Percentiles rank a stretch among this genome's conserved stretches.
These are phyloP conservation scores for Exophiala dermatitidis DNA, from an alignment of 2,329 filamentous ascomycete species.

Conservation along the genomic window DNA sequence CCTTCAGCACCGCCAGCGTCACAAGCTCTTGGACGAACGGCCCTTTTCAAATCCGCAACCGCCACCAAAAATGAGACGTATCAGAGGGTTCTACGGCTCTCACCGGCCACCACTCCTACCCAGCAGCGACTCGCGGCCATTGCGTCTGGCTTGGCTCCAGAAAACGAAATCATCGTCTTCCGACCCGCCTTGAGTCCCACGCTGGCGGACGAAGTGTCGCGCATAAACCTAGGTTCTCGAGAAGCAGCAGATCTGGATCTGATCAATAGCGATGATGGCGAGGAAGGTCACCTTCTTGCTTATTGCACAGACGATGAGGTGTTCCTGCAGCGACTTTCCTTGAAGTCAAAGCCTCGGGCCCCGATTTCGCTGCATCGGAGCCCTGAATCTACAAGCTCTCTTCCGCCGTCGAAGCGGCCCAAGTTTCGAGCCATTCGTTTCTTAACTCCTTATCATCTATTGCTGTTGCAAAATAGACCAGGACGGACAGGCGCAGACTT, in stretches of 20 bases:
- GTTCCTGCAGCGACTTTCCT: constrained; percentile 56
- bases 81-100: constrained; percentile 52
- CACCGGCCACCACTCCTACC: constrained; percentile 42
- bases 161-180: constrained; percentile 75
- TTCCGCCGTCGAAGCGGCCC: constrained; percentile 33
- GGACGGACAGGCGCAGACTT: constrained; percentile 34
- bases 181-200: constrained; percentile 49
- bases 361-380: constrained; percentile 19
- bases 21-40: constrained; percentile 31
- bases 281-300: constrained; percentile 56
- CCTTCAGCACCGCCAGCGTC: constrained; percentile 15
- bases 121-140: constrained; percentile 60
- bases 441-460: constrained; percentile 42
- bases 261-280: constrained; percentile 7
- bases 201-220: constrained; percentile 50
- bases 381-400: constrained; percentile 18
- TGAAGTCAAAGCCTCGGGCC: constrained; percentile 37
- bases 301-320: constrained; percentile 75
- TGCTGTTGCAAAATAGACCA: constrained; percentile 51
- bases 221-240: constrained; percentile 45
- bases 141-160: constrained; percentile 67
- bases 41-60: constrained; percentile 30
- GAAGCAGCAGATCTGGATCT: constrained; percentile 40
- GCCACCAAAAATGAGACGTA: constrained; percentile 50
- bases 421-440: constrained; percentile 41